phyloP scores from a whole-genome alignment of 2,329 filamentous ascomycete species.

The Drechslerella dactyloides region DNA sequence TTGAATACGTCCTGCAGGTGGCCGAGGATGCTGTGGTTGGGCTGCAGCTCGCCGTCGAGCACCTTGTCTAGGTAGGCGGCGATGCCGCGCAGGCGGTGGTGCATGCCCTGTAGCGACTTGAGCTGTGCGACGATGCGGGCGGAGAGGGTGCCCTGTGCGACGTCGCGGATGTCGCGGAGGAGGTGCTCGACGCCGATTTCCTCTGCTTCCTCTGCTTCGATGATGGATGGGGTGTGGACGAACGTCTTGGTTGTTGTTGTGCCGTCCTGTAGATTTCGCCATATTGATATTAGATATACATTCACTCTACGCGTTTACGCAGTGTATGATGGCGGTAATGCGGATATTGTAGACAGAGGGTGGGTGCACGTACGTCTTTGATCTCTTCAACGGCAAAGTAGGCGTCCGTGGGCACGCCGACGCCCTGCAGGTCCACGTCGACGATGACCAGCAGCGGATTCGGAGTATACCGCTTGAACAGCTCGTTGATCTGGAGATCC shows the following conservation, averaged over 20 bases:
- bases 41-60: conserved; percentile 85
- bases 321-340: conserved; percentile 9
- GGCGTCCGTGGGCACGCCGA: conserved; percentile 95
- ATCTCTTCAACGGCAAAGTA: conserved; percentile 99
- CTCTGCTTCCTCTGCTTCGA: conserved; percentile 98
- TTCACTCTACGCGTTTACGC: conserved; percentile 2
- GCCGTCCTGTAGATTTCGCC: conserved; percentile 74
- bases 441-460: conserved; percentile 97
- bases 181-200: conserved; percentile 99
- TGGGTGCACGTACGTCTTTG: conserved; percentile 77
- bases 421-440: conserved; percentile 96
- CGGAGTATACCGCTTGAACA: conserved; percentile 98
- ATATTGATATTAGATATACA: conserved; percentile 5
- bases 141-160: conserved; percentile 93
- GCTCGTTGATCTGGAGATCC: conserved; percentile 98
- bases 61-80: conserved; percentile 95
- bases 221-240: conserved; percentile 96
- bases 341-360: conserved; percentile 2
- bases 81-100: conserved; percentile 92
- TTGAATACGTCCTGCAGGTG: conserved; percentile 99
- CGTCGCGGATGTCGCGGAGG: conserved; percentile 95
- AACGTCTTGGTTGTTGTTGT: conserved; percentile 97
- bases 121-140: conserved; percentile 97
- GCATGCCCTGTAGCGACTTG: conserved; percentile 93
- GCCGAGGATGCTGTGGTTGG: conserved; percentile 96